Evolutionary conservation across 2,329 filamentous ascomycete genomes (phyloP).

Genomic region (Stemphylium vesicarium): DNA sequence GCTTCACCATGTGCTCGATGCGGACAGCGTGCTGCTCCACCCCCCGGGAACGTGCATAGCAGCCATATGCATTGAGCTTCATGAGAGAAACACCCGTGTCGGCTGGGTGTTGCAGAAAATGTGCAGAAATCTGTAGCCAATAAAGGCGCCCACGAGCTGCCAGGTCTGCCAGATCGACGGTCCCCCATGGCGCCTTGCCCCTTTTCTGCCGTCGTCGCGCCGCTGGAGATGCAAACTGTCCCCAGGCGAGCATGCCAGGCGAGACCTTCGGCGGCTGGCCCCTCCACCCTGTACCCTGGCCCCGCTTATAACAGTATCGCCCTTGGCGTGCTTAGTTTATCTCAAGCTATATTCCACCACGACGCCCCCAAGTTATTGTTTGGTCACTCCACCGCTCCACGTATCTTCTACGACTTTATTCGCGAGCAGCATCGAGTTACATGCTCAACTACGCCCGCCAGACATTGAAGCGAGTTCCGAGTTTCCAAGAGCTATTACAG

Average conservation of each 20-base stretch:
- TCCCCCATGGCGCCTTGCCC: constrained; percentile 23
- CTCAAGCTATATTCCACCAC: constrained; percentile 34
- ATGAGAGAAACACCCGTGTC: not conserved
- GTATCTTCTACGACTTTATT: constrained; percentile 6
- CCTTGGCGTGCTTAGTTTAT: constrained; percentile 38
- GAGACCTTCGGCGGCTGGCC: constrained; percentile 7
- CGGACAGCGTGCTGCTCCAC: not conserved
- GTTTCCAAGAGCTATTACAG: constrained; percentile 51
- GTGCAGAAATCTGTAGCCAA: constrained; percentile 24
- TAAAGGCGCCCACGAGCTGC: constrained; percentile 28
- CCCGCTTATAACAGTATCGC: constrained; percentile 22
- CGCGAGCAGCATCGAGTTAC: constrained; percentile 37
- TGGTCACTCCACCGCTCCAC: constrained; percentile 29
- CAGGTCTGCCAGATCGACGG: constrained; percentile 1
- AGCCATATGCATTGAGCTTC: not conserved
- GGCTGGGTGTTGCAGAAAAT: not conserved
- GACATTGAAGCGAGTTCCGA: constrained; percentile 50
- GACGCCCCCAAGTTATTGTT: constrained; percentile 21
- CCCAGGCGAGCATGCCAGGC: not conserved
- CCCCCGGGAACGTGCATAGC: constrained; percentile 7
- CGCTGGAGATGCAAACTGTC: not conserved
- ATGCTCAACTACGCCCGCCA: constrained; percentile 49
- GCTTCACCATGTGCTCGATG: not conserved
- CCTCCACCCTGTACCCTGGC: constrained; percentile 15
- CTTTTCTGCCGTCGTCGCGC: constrained; percentile 30